Evolutionary conservation across 2,329 filamentous ascomycete genomes (phyloP).

Genomic region (Paracorniculantispora psalliotae): DNA sequence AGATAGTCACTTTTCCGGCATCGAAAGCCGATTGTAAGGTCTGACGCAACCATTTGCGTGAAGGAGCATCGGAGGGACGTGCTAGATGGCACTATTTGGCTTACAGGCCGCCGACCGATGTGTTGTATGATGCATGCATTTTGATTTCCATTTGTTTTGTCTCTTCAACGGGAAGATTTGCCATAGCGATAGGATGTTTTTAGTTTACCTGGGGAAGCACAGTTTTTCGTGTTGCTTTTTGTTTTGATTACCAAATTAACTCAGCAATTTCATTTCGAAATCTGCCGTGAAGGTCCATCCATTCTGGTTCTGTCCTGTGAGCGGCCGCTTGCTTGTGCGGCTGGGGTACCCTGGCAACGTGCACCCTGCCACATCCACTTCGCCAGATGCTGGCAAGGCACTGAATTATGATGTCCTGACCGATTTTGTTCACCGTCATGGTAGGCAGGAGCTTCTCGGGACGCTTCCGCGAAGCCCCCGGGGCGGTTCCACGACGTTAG

Average conservation of each 20-base stretch:
- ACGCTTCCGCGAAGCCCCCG: not conserved
- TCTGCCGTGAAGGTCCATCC: not conserved
- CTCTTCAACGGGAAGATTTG: not conserved
- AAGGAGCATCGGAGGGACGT: not conserved
- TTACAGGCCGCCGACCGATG: not conserved
- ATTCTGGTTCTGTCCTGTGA: no score
- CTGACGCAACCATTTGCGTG: not conserved
- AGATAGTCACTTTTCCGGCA: slow-evolving; percentile 59
- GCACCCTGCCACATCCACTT: not conserved
- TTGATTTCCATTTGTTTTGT: not conserved
- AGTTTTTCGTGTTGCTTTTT: not conserved
- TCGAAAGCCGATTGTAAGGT: slow-evolving; percentile 73
- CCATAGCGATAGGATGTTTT: slow-evolving; percentile 11
- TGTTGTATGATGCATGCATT: slow-evolving; percentile 9
- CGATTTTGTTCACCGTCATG: no score
- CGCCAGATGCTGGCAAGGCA: not conserved
- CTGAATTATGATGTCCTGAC: no score
- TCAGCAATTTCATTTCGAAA: not conserved
- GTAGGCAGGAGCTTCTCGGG: not conserved
- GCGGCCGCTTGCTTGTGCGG: no score
- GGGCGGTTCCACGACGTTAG: not conserved
- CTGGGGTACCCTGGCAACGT: not conserved
- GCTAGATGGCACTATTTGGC: not conserved
- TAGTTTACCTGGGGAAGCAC: not conserved
- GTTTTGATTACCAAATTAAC: not conserved